A percentile compares a stretch with the other conserved stretches of the same genome.
Evolutionary conservation across 148 eudicot genomes (phyloP).

Genomic region (Rhododendron vialii): DNA sequence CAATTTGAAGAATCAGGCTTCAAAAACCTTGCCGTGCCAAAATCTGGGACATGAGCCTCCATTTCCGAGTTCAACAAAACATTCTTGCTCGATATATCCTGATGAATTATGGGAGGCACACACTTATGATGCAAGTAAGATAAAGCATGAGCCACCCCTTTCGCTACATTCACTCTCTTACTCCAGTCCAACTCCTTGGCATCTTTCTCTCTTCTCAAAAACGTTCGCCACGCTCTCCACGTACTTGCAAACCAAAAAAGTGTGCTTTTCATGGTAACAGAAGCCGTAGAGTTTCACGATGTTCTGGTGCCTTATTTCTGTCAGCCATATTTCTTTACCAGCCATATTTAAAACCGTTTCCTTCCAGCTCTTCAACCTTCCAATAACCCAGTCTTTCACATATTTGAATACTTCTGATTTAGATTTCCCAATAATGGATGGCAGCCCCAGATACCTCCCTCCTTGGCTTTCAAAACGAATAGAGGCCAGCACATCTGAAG

Average conservation of each 20-base stretch:
- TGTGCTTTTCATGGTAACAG: not conserved
- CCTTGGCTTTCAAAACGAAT: too few relatives aligned
- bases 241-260: slow-evolving; percentile 3
- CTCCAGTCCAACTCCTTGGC: not conserved
- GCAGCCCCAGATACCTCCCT: too few relatives aligned
- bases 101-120: not conserved
- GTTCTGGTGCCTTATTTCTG: slow-evolving; percentile 5
- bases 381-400: too few relatives aligned
- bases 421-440: too few relatives aligned
- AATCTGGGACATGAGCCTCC: too few relatives aligned
- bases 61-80: too few relatives aligned
- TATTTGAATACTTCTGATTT: too few relatives aligned
- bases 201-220: not conserved
- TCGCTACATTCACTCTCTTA: not conserved
- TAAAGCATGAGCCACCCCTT: not conserved
- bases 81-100: slow-evolving; percentile 7
- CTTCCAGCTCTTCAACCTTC: too few relatives aligned
- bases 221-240: not conserved
- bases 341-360: too few relatives aligned
- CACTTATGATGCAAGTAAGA: slow-evolving; percentile 8
- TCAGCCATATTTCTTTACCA: not conserved
- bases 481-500: slow-evolving; percentile 30
- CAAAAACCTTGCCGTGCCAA: too few relatives aligned
- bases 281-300: not conserved
- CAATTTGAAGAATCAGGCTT: too few relatives aligned